Percentiles rank a stretch among this genome's conserved stretches.
Conservation (phyloP, 208 protist species). For the Polymyxa betae region DNA sequence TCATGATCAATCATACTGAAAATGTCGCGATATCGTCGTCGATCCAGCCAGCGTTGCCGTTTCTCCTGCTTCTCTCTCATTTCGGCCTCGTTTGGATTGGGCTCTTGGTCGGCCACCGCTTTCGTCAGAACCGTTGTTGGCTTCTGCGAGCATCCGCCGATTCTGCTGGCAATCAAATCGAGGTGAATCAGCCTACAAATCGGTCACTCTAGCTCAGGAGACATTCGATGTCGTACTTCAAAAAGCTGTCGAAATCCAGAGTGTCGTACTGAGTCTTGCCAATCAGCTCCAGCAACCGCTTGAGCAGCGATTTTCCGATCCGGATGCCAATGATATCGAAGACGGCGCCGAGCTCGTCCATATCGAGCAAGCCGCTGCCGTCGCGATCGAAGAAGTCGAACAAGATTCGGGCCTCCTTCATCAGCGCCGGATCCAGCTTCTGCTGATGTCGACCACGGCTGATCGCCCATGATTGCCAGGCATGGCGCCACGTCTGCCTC, state of each 20-base stretch:
- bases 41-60: background rate
- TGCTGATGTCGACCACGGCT: background rate
- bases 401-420: background rate
- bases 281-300: background rate
- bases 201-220: background rate
- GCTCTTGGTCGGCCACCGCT: background rate
- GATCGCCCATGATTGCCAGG: background rate
- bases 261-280: constrained; percentile 28
- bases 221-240: background rate
- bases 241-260: background rate
- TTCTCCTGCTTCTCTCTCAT: background rate
- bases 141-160: background rate
- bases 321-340: constrained; percentile 15
- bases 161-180: background rate
- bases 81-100: background rate
- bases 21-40: background rate
- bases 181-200: background rate
- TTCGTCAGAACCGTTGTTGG: background rate
- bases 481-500: background rate
- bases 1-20: background rate
- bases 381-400: background rate
- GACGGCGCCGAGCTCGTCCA: background rate
- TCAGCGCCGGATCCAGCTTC: background rate
- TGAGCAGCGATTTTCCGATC: background rate
- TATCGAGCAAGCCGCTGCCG: background rate